Conservation (phyloP, 148 eudicot species). For the Chenopodium suecicum region DNA sequence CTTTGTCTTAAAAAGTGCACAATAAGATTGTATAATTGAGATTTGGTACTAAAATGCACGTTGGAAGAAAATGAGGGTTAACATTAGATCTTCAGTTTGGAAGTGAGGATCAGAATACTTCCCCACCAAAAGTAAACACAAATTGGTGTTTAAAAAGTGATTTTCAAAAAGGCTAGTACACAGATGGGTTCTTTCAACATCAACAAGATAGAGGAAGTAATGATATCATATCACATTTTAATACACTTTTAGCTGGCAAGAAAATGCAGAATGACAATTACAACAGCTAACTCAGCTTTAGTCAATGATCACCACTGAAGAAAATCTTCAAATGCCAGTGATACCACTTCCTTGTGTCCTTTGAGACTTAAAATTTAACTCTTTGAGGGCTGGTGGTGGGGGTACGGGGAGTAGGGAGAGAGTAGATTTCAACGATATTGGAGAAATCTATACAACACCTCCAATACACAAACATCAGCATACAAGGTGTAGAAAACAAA, state of each 20-base stretch:
- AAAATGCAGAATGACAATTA: background rate
- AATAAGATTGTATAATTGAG: background rate
- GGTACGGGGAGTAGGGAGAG: background rate
- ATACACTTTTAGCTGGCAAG: background rate
- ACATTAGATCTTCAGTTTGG: background rate
- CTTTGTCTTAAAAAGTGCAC: no score
- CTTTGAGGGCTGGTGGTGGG: background rate
- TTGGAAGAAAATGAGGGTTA: background rate
- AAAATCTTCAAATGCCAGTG: background rate
- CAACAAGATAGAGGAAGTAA: background rate
- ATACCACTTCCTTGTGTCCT: background rate
- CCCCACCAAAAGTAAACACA: background rate
- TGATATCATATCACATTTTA: no score
- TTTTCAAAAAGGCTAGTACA: background rate
- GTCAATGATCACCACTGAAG: background rate
- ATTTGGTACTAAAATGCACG: background rate
- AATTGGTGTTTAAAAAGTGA: background rate
- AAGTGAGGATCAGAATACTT: background rate
- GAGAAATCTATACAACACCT: background rate
- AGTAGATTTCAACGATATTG: background rate
- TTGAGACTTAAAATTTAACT: background rate
- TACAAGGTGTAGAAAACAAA: background rate
- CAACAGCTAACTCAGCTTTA: background rate
- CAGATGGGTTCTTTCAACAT: background rate
- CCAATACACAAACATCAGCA: background rate